Evolutionary conservation across 176 grass and related monocot genomes (phyloP), one percentile per base, ranked within the genome.

Genomic region (Oryza coarctata): DNA sequence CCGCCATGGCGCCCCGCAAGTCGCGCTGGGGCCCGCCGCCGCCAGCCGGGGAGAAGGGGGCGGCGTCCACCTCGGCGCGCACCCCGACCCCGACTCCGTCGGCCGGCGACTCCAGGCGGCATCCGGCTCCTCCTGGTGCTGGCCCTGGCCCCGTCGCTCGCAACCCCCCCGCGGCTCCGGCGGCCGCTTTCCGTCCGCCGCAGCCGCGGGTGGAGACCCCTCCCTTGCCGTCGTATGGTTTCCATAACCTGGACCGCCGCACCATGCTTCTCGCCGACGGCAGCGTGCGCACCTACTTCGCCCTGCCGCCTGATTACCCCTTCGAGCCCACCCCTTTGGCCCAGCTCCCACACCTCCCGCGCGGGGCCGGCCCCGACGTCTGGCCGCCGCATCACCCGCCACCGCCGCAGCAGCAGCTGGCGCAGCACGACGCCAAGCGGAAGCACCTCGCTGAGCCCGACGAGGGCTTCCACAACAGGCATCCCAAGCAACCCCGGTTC

Each of bases 191-290:
- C 26, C 92, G 75, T 14, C 57, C 89, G 22, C 81, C 36, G 36
- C 81, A 68, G 12, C 77, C 9, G 35, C 82, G 58, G 29, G 75
- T 6, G 77, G 86, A 89, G 33, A 84, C 83, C 22, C 86, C 89
- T 45, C 80, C 75, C 17, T 80, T 86, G 67, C 80, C 80, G 7
- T 80, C 77, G 5, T 94, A 94, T 38, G 89, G 86, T 31, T 91
- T 94, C 81, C 83, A 94, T 38, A 94, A 89, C 73, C 92, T 92
- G 32, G 87, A 91, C 15, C 89, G 89, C 63, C 89, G 81, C 81
- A 82, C 89, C 84, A 79, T 92, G 49, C 52, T 82, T 14, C 74
- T 92, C 50, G 80, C 87, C 14, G 87, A 91, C 55, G 89, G 89
- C 73, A 89, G 84, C 41, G 77, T 89, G 22, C 92, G 80, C 77